Evolutionary conservation across 2,329 filamentous ascomycete genomes (phyloP).

Genomic region (Cordyceps javanica): DNA sequence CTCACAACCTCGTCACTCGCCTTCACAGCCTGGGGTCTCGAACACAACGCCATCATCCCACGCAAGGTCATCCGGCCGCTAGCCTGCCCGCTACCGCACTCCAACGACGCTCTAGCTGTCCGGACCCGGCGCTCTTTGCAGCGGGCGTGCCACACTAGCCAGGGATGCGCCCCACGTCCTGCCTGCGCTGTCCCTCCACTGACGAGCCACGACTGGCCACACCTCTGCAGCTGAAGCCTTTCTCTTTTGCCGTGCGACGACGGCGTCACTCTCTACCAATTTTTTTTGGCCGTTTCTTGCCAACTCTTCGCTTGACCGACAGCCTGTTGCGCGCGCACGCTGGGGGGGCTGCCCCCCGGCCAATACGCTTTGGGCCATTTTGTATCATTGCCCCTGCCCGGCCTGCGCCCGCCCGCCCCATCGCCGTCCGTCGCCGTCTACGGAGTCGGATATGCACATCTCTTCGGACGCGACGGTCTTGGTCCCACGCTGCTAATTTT

Average conservation of each 20-base stretch:
- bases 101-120: slow-evolving; percentile 2
- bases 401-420: not conserved
- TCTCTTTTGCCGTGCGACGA: not conserved
- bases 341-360: not conserved
- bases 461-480: not conserved
- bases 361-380: not conserved
- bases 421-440: slow-evolving; percentile 6
- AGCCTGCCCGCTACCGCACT: slow-evolving; percentile 6
- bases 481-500: not conserved
- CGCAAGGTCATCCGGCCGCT: slow-evolving; percentile 10
- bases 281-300: not conserved
- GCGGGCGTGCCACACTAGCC: slow-evolving; percentile 8
- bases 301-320: slow-evolving; percentile 4
- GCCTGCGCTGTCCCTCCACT: not conserved
- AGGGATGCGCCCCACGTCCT: slow-evolving; percentile 6
- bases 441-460: not conserved
- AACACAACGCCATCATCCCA: slow-evolving; percentile 1
- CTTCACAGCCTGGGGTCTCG: slow-evolving; percentile 5
- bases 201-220: not conserved
- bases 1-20: slow-evolving; percentile 1
- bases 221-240: not conserved
- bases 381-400: not conserved
- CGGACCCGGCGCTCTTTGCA: slow-evolving; percentile 10
- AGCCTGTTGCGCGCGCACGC: not conserved
- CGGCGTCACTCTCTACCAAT: not conserved